These are phyloP conservation scores for Geosmithia morbida DNA, from an alignment of 2,329 filamentous ascomycete species.

Conservation along the genomic window DNA sequence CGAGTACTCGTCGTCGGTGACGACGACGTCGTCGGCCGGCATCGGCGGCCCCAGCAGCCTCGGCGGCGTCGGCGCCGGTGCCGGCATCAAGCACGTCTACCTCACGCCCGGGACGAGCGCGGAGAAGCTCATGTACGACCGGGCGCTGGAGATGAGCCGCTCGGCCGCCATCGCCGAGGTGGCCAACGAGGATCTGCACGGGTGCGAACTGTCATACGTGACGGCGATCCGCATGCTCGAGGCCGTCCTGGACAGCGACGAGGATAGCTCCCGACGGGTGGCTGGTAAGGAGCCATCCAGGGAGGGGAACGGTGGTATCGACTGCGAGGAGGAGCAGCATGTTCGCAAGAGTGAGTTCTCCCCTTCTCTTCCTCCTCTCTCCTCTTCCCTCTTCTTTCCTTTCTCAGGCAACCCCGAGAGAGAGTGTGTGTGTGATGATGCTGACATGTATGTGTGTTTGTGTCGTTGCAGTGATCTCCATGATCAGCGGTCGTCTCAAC, in stretches of 20 bases:
- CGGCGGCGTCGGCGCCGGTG: constrained; percentile 7
- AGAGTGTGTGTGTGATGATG: no score
- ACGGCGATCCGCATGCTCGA: constrained; percentile 93
- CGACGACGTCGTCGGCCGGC: constrained; percentile 8
- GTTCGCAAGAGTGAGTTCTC: constrained; percentile 53
- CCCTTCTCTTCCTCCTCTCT: no score
- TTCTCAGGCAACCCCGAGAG: no score
- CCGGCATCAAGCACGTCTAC: constrained; percentile 63
- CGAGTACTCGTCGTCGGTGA: constrained; percentile 41
- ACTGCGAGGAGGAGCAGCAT: constrained; percentile 57
- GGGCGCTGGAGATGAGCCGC: constrained; percentile 91
- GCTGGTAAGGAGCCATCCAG: constrained; percentile 12
- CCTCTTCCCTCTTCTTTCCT: no score
- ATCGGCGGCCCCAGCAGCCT: constrained; percentile 38
- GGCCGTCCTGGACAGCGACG: constrained; percentile 79
- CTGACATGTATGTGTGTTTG: not conserved
- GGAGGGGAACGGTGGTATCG: constrained; percentile 29
- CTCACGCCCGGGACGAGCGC: constrained; percentile 83
- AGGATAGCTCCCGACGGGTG: constrained; percentile 26
- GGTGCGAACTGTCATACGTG: constrained; percentile 84
- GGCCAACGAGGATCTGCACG: constrained; percentile 71
- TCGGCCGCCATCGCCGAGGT: constrained; percentile 92
- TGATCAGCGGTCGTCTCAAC: constrained; percentile 42
- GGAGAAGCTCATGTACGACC: constrained; percentile 96
- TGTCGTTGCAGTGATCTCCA: constrained; percentile 38